phyloP scores from a whole-genome alignment of 2,329 filamentous ascomycete species.

The Massarina eburnea region DNA sequence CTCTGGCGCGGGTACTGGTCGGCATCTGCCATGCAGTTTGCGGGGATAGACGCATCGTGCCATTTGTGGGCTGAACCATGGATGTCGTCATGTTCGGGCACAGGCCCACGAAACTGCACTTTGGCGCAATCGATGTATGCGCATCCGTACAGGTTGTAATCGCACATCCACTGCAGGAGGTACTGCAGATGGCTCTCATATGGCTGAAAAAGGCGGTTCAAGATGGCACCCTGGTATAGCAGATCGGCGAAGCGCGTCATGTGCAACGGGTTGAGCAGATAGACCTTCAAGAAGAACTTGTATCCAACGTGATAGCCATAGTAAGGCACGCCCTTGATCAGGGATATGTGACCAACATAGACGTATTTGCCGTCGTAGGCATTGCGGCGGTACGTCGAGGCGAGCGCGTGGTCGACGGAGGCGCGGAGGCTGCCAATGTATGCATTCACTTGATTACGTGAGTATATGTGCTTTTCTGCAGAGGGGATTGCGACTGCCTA shows the following conservation, averaged over 20 bases:
- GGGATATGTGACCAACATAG: slow-evolving; percentile 86
- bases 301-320: slow-evolving; percentile 96
- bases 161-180: slow-evolving; percentile 94
- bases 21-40: slow-evolving; percentile 62
- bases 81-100: slow-evolving; percentile 70
- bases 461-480: slow-evolving; percentile 7
- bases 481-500: slow-evolving; percentile 50
- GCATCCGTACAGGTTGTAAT: slow-evolving; percentile 97
- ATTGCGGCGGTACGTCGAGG: slow-evolving; percentile 80
- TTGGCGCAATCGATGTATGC: slow-evolving; percentile 76
- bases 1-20: slow-evolving; percentile 72
- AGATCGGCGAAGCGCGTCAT: slow-evolving; percentile 88
- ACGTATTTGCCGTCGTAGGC: slow-evolving; percentile 66
- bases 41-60: slow-evolving; percentile 73
- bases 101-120: slow-evolving; percentile 71
- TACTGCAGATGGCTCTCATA: slow-evolving; percentile 95
- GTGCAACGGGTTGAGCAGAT: slow-evolving; percentile 82
- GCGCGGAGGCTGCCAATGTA: slow-evolving; percentile 79
- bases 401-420: slow-evolving; percentile 88
- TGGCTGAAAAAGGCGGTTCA: slow-evolving; percentile 83
- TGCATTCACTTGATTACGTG: slow-evolving; percentile 60
- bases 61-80: slow-evolving; percentile 67
- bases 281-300: slow-evolving; percentile 88
- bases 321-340: slow-evolving; percentile 92
- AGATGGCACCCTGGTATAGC: slow-evolving; percentile 81